These are phyloP conservation scores for Eucalyptus leucophloia DNA, from an alignment of 345 rosid species.

Conservation along the genomic window DNA sequence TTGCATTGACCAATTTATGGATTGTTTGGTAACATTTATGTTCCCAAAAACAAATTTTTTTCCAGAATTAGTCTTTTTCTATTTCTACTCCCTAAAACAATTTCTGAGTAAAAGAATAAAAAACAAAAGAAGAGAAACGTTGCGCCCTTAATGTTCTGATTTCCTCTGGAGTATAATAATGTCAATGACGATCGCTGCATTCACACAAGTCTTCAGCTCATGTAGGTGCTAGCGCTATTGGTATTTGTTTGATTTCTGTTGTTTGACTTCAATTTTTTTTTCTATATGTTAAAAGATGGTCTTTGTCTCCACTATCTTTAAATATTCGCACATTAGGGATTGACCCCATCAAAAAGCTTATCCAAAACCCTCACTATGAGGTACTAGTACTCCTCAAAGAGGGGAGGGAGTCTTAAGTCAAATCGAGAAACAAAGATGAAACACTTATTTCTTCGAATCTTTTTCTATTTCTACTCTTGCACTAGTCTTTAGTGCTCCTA, in stretches of 20 bases:
- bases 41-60: rapidly evolving
- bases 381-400: neutral
- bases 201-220: neutral
- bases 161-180: neutral
- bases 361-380: neutral
- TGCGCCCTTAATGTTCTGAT: no score
- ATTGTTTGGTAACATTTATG: no score
- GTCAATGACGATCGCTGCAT: neutral
- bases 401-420: neutral
- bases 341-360: neutral
- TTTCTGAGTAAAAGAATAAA: no score
- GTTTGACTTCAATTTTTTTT: neutral
- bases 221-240: neutral
- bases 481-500: no score
- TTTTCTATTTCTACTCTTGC: no score
- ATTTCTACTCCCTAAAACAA: rapidly evolving
- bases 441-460: neutral
- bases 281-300: neutral
- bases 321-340: neutral
- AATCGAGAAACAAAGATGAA: neutral
- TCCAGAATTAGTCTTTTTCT: rapidly evolving
- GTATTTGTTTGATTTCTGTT: neutral
- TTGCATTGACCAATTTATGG: rapidly evolving
- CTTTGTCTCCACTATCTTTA: neutral
- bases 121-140: rapidly evolving